Evolutionary conservation across 129 eudicot genomes (phyloP), one percentile per base, ranked within the genome.

Genomic region (Chrysanthemum lavandulifolium): DNA sequence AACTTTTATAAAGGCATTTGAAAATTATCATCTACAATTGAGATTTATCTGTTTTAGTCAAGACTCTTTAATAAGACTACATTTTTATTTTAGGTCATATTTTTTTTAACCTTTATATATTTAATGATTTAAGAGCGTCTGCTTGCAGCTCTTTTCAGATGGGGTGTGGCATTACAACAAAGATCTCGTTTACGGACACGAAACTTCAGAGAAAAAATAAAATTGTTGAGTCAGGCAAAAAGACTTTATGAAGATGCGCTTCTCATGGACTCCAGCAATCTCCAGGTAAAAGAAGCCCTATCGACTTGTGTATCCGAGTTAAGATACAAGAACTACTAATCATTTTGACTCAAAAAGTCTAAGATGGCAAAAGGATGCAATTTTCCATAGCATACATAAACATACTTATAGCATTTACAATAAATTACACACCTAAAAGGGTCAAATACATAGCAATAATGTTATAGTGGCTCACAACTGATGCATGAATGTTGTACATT

Each of bases 171-270:
- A 27, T 76, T 94, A 68, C 99, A 94, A 78, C 99, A 94, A 65
- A 86, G 99, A 72, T 88, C 99, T 0, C 96, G 90, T 10, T 72
- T 94, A 67, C 80, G 94, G 69, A 88, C 84, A 23, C 84, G 89
- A 69, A 86, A 81, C 73, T 80, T 84, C 64, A 90, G 79, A 84
- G 97, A 90, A 80, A 94, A 88, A 83, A 87, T 88, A 66, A 90
- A 88, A 82, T 80, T 94, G 72, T 74, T 94, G 75, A 93, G 85
- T 74, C 99, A 94, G 77, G 96, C 99, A 0, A 86, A 83, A 71
- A 84, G 95, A 74, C 89, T 94, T 31, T 94, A 88, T 58, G 94
- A 94, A 78, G 99, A 94, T 76, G 99, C 97, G n/a, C 89, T 94
- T 72, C 68, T 82, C 55, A 88, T 94, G 89, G 96, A 89, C 73